Evolutionary conservation across 108 stramenopile genomes (phyloP), one percentile per base, ranked within the genome.

Genomic region (Fragilariopsis cylindrus): DNA sequence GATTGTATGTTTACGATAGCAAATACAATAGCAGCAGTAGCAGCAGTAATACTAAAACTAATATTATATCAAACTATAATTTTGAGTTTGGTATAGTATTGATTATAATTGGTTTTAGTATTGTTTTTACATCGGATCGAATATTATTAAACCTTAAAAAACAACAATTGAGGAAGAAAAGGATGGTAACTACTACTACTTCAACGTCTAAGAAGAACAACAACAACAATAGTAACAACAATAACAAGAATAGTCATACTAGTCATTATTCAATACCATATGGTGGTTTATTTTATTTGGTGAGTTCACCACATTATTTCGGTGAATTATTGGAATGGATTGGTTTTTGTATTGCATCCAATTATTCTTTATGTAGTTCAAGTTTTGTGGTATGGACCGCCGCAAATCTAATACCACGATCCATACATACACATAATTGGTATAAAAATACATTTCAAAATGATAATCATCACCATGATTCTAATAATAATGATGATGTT

Each of bases 241-340:
- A 30, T 3, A 7, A 1, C 18, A 16, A 30, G n/a, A 16, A 21
- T 0, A 21, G 57, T n/a, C n/a, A 16, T 60, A 16, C 18, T 7
- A 44, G 56, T 46, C 44, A 48, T 43, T 88, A 90, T 72, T 80
- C 83, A 64, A 93, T 95, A 40, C 93, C 91, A 16, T 67, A 77
- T 18, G 92, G 90, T 12, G 92, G 88, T 45, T 56, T 87, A 41
- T 96, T 97, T 72, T 75, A 73, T 15, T 83, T 73, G 60, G 75
- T 93, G 13, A 92, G 93, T 16, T 82, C 87, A 9, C 92, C 97
- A 18, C 93, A 97, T 63, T 96, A 83, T 75, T 72, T 86, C 60
- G 96, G 96, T 12, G 96, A 97, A 82, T 77, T 96, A 46, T 12
- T 97, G 16, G 96, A 96, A 82, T 97, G 95, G 96, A 75, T 81